These are phyloP conservation scores for Plantago elongata DNA, from an alignment of 257 asterid genomes.

Conservation along the genomic window DNA sequence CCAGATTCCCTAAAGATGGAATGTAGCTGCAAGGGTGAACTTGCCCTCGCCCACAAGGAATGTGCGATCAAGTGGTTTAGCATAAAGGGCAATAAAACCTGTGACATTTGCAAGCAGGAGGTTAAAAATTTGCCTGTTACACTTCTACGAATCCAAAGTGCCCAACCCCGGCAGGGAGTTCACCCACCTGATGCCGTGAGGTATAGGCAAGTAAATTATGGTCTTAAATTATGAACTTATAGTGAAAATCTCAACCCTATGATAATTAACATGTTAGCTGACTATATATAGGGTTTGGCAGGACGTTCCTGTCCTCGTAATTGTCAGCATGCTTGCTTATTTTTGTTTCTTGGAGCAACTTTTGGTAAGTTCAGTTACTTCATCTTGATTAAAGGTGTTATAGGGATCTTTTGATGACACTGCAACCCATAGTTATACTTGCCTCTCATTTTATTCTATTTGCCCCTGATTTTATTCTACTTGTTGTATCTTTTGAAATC, in stretches of 20 bases:
- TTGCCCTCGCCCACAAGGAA: conserved; percentile 89
- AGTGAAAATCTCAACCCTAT: neutral
- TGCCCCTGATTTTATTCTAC: too few relatives aligned
- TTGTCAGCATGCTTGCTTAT: conserved; percentile 92
- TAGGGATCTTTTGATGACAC: too few relatives aligned
- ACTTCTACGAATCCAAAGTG: conserved; percentile 60
- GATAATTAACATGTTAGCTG: conserved; percentile 15
- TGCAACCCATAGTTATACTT: too few relatives aligned
- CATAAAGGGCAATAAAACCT: conserved; percentile 88
- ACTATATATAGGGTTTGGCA: conserved; percentile 72
- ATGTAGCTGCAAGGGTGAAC: conserved; percentile 94
- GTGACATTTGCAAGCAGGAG: conserved; percentile 89
- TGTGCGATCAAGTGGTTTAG: conserved; percentile 96
- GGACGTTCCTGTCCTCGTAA: conserved; percentile 87
- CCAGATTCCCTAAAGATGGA: conserved; percentile 83
- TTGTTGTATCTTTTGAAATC: too few relatives aligned
- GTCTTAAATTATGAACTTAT: conserved; percentile 12
- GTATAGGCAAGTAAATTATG: conserved; percentile 54
- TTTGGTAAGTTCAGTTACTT: conserved; percentile 51
- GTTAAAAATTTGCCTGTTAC: conserved; percentile 86
- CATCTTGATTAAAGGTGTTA: too few relatives aligned
- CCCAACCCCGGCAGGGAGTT: conserved; percentile 32
- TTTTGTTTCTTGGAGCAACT: conserved; percentile 96
- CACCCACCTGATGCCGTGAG: conserved; percentile 38
- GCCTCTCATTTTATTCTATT: too few relatives aligned